Base-by-base conservation (phyloP, 2,329 filamentous ascomycete species). In the Pseudocercospora musae region DNA sequence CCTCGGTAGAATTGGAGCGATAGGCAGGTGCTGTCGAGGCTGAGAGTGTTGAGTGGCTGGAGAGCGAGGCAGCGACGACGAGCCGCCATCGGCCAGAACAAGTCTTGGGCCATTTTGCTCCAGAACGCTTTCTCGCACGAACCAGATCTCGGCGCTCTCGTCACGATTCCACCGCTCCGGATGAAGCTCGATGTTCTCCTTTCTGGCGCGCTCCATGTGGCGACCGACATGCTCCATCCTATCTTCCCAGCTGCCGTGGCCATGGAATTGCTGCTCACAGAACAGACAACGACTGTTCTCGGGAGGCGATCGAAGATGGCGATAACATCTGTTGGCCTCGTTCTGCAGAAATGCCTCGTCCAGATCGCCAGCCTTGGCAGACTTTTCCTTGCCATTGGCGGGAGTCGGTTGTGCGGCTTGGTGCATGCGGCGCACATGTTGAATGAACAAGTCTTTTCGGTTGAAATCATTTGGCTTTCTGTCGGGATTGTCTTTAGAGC, bases 401-500 rank as follows among this genome's bases (percentile, higher is more conserved):
- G 52, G 52, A 15, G 29, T 40, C 3, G 52, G 52, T 18, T 54
- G 52, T 18, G 52, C 74, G 0, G 85, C 83, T 0, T 84, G 80
- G 73, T 97, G 93, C 91, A 96, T 96, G 53, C 94, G 89, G 5
- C 91, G 85, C 1, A 94, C 82, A 72, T 97, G 94, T 71, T 96
- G 92, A 0, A 89, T 91, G 78, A 93, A 96, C 10, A 97, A 85
- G 72, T 98, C 94, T 74, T 96, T 96, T 70, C 94, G 89, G 77
- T 96, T 96, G 81, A 97, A 98, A 75, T 87, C 88, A 70, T 89
- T 87, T 57, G 74, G 64, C 67, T 58, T 58, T 66, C 68, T 65
- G 42, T 73, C 70, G 15, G 50, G 53, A n/a, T 40, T 48, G 40
- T 37, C 27, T 27, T 50, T 33, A 7, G 76, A 72, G 64, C 85